phyloP scores from a whole-genome alignment of 345 rosid genomes.

The Kernera saxatilis region DNA sequence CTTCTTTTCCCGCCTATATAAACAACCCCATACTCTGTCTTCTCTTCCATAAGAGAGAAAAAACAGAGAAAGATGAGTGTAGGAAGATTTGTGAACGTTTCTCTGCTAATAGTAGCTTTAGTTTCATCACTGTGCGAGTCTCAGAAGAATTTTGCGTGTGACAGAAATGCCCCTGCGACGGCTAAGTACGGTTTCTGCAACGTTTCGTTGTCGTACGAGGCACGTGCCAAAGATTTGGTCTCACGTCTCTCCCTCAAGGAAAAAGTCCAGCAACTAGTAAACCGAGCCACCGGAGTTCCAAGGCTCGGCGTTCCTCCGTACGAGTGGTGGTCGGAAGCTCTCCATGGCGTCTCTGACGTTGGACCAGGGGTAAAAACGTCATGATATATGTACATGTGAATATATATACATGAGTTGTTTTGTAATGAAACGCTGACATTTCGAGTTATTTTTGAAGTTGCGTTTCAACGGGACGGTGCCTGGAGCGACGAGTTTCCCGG shows the following conservation, averaged over 20 bases:
- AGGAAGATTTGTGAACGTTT: conserved; percentile 6
- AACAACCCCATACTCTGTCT: neutral
- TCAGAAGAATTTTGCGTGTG: conserved; percentile 24
- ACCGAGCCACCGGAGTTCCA: conserved; percentile 42
- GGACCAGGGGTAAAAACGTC: conserved; percentile 38
- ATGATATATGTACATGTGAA: neutral
- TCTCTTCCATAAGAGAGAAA: conserved; percentile 1
- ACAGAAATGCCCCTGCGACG: conserved; percentile 2
- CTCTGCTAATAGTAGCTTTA: conserved; percentile 26
- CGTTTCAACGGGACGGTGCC: conserved; percentile 42
- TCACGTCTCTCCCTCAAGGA: conserved; percentile 47
- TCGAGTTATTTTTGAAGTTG: neutral
- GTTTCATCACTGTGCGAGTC: conserved; percentile 24
- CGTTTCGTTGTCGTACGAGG: conserved; percentile 36
- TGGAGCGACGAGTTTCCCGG: conserved; percentile 67
- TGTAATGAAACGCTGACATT: neutral
- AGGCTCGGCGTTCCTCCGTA: conserved; percentile 56
- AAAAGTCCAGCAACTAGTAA: conserved; percentile 52
- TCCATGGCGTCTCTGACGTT: conserved; percentile 53
- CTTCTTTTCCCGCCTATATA: conserved; percentile 27
- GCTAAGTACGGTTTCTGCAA: conserved; percentile 37
- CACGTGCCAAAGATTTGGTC: conserved; percentile 45
- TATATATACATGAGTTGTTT: neutral
- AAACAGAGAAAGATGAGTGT: conserved; percentile 12
- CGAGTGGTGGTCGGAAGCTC: conserved; percentile 79